Percentiles rank a stretch among this genome's conserved stretches.
These are phyloP conservation scores for Suhomyces pyralidae DNA, from an alignment of 805 yeast species.

Conservation along the genomic window DNA sequence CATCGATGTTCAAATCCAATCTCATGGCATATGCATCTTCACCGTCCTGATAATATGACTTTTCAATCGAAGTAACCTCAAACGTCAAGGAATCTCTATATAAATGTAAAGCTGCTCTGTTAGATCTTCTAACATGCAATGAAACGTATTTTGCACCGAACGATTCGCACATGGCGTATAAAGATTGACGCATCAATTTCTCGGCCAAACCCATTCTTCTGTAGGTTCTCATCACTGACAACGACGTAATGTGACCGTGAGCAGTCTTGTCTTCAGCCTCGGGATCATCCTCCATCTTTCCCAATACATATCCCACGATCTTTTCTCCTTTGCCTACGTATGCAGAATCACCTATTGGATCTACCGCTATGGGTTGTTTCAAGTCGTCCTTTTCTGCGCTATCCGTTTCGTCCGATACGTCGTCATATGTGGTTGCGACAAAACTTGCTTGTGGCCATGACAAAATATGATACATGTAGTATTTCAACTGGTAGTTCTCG, in stretches of 20 bases:
- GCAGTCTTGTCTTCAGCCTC: conserved; percentile 68
- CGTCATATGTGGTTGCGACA: conserved; percentile 82
- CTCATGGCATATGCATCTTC: conserved; percentile 98
- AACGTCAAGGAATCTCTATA: conserved; percentile 83
- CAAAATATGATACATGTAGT: conserved; percentile 87
- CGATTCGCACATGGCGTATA: conserved; percentile 76
- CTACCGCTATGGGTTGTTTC: conserved; percentile 12
- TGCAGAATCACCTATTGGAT: conserved; percentile 59
- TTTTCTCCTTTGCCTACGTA: conserved; percentile 69
- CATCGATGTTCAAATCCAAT: conserved; percentile 59
- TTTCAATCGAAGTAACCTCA: conserved; percentile 78
- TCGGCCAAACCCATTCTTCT: conserved; percentile 95
- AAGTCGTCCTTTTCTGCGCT: conserved; percentile 22
- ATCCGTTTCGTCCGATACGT: conserved; percentile 10
- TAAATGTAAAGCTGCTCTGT: conserved; percentile 89
- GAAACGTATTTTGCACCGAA: conserved; percentile 82
- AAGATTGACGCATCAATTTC: conserved; percentile 79
- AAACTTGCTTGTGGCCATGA: conserved; percentile 98
- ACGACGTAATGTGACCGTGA: conserved; percentile 91
- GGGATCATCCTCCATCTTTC: conserved; percentile 95
- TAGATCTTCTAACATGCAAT: conserved; percentile 89
- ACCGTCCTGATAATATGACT: conserved; percentile 91
- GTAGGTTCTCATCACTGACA: conserved; percentile 93
- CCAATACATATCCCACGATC: conserved; percentile 92
- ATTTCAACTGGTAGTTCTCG: conserved; percentile 88